phyloP scores from a whole-genome alignment of 208 protist genomes.

The Acanthamoeba culbertsoni region DNA sequence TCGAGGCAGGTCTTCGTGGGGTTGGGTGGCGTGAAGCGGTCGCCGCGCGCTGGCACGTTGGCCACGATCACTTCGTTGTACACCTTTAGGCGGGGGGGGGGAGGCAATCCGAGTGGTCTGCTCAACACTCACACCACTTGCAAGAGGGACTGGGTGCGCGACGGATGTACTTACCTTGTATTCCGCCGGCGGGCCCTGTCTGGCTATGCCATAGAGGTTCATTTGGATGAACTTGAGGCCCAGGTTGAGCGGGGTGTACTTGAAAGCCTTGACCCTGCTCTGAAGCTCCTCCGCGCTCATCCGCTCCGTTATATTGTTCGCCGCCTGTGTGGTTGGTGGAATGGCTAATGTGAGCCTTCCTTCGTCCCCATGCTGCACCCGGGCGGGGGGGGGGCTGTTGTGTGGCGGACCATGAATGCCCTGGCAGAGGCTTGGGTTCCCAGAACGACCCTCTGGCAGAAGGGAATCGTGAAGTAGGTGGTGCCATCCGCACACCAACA shows the following conservation, averaged over 20 bases:
- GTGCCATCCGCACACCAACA: not conserved
- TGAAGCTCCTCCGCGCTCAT: conserved; percentile 15
- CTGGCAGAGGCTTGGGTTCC: not conserved
- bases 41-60: not conserved
- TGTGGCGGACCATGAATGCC: not conserved
- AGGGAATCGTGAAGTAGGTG: conserved; percentile 26
- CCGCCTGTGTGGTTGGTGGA: not conserved
- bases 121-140: not conserved
- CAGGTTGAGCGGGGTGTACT: not conserved
- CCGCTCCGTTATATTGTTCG: not conserved
- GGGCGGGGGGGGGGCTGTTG: not conserved
- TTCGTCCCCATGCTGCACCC: no score
- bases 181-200: not conserved
- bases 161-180: not conserved
- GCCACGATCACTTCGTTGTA: not conserved
- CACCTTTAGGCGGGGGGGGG: not conserved
- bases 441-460: not conserved
- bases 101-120: not conserved
- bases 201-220: not conserved
- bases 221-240: conserved; percentile 40
- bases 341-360: not conserved
- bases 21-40: not conserved
- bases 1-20: conserved; percentile 26
- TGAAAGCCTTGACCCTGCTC: not conserved
- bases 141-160: not conserved